These are phyloP conservation scores for Apiospora phragmitis DNA, from an alignment of 2,329 filamentous ascomycete species.

Conservation along the genomic window DNA sequence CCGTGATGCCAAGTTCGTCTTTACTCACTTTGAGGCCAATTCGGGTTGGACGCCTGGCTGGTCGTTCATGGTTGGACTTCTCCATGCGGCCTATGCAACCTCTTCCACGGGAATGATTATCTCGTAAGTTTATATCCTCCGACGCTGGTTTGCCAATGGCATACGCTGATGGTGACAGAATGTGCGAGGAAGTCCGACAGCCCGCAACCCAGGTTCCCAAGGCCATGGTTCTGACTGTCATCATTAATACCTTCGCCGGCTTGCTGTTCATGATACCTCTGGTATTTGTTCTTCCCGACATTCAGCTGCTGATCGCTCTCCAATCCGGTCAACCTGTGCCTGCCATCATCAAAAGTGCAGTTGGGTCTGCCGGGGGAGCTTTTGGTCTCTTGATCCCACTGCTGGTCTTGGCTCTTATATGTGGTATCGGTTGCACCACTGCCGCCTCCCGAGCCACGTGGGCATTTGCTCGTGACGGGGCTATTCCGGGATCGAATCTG, in stretches of 20 bases:
- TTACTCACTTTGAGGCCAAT: conserved; percentile 66
- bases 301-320: conserved; percentile 53
- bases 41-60: conserved; percentile 72
- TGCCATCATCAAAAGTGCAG: conserved; percentile 61
- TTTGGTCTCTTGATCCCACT: conserved; percentile 65
- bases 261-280: conserved; percentile 69
- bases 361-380: conserved; percentile 61
- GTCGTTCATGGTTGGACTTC: conserved; percentile 72
- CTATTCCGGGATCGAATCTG: conserved; percentile 61
- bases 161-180: conserved; percentile 41
- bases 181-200: conserved; percentile 72
- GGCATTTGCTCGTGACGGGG: conserved; percentile 71
- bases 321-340: conserved; percentile 63
- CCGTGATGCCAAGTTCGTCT: conserved; percentile 61
- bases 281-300: conserved; percentile 67
- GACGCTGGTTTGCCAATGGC: background rate
- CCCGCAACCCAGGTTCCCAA: conserved; percentile 70
- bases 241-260: conserved; percentile 67
- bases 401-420: conserved; percentile 65
- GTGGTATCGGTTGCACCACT: conserved; percentile 69
- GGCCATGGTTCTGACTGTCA: conserved; percentile 68
- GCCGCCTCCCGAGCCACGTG: conserved; percentile 67
- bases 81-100: conserved; percentile 73
- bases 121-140: conserved; percentile 51
- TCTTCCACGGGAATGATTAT: conserved; percentile 81